phyloP scores from a whole-genome alignment of 2,329 filamentous ascomycete species.

The Penicillium sp. region DNA sequence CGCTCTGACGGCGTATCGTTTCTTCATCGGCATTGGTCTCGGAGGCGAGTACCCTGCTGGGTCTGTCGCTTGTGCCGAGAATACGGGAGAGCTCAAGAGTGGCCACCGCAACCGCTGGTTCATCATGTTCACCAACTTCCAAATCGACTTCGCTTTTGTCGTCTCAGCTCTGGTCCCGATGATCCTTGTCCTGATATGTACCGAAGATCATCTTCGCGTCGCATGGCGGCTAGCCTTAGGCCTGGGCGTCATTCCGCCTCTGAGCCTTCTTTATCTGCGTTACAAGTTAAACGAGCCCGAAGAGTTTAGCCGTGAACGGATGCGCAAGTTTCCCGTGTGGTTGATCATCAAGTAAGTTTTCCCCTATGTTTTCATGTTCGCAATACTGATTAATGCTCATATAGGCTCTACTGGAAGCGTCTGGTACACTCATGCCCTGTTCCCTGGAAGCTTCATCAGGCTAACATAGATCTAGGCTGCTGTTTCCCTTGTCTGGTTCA shows the following conservation, averaged over 20 bases:
- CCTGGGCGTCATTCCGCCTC: conserved; percentile 75
- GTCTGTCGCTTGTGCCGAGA: conserved; percentile 81
- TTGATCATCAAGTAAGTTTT: conserved; percentile 52
- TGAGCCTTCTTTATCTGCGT: conserved; percentile 72
- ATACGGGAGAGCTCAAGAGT: conserved; percentile 76
- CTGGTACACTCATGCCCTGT: conserved; percentile 48
- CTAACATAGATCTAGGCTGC: conserved; percentile 45
- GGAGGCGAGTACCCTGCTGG: conserved; percentile 65
- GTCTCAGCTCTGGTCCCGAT: conserved; percentile 78
- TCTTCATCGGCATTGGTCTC: conserved; percentile 81
- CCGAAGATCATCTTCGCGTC: conserved; percentile 67
- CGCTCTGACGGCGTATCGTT: conserved; percentile 79
- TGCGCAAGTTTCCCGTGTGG: conserved; percentile 63
- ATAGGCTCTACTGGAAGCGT: conserved; percentile 72
- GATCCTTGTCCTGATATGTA: conserved; percentile 62
- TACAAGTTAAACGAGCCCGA: conserved; percentile 77
- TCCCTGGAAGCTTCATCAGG: not conserved
- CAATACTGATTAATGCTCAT: conserved; percentile 42
- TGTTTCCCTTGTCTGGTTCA: conserved; percentile 80
- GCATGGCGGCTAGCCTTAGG: conserved; percentile 85
- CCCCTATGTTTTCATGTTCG: not conserved
- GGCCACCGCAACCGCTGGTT: conserved; percentile 91
- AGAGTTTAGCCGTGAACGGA: conserved; percentile 72
- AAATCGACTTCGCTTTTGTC: conserved; percentile 85
- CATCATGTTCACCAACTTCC: conserved; percentile 84